Conservation (phyloP, 2,329 filamentous ascomycete genomes). For the Emergomyces africanus region DNA sequence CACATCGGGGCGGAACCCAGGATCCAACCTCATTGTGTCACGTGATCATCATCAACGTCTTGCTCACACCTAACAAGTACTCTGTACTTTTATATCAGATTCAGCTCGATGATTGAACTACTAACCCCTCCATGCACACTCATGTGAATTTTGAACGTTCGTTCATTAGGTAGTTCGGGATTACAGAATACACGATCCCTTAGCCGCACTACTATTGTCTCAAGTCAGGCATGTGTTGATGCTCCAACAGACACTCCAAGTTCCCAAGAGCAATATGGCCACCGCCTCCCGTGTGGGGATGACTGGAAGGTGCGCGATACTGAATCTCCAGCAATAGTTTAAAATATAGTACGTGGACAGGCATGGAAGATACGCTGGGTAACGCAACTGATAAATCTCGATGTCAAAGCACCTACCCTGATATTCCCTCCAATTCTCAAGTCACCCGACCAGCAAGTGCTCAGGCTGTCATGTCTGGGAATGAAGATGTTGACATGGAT, state of each 20-base stretch:
- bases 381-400: not conserved
- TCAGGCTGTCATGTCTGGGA: not conserved
- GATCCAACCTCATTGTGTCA: not conserved
- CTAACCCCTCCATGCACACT: no score
- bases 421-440: not conserved
- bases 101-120: no score
- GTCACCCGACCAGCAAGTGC: not conserved
- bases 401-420: not conserved
- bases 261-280: not conserved
- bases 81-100: no score
- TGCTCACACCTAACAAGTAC: no score
- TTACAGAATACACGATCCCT: not conserved
- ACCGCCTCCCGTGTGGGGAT: not conserved
- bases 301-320: not conserved
- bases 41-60: not conserved
- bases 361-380: not conserved
- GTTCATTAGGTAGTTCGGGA: not conserved
- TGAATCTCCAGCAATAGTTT: not conserved
- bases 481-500: not conserved
- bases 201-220: not conserved
- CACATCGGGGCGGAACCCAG: not conserved
- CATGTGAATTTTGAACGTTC: no score
- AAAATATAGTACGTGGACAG: not conserved
- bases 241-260: not conserved
- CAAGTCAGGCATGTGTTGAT: not conserved